Conservation (phyloP, 257 asterid species). For the Solanum medicagineum region DNA sequence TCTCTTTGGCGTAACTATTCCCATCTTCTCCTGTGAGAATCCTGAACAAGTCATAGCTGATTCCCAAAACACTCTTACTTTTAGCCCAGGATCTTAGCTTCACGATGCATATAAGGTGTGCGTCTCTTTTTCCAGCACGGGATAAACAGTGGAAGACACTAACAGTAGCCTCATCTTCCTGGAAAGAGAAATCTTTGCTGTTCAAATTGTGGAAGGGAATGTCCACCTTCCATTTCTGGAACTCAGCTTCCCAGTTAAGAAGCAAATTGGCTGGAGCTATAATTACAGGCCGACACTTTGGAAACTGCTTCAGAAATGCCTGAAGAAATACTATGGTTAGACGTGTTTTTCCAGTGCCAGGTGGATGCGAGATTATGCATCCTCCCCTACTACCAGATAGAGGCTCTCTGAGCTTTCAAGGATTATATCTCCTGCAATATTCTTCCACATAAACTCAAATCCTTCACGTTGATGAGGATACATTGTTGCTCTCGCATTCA, state of each 20-base stretch:
- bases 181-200: conserved; percentile 13
- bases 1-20: not conserved
- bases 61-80: conserved; percentile 41
- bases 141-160: not conserved
- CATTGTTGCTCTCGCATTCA: conserved; percentile 15
- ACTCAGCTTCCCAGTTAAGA: conserved; percentile 55
- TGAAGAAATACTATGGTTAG: conserved; percentile 54
- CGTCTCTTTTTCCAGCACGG: not conserved
- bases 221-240: conserved; percentile 37
- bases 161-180: conserved; percentile 12
- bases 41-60: conserved; percentile 44
- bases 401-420: conserved; percentile 22
- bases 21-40: conserved; percentile 23
- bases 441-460: conserved; percentile 54
- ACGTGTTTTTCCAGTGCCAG: conserved; percentile 75
- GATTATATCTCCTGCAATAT: conserved; percentile 45
- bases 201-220: conserved; percentile 54
- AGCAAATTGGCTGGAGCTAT: conserved; percentile 76
- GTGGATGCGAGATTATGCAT: conserved; percentile 79
- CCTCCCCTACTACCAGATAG: conserved; percentile 34
- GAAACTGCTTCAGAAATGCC: conserved; percentile 43
- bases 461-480: conserved; percentile 65
- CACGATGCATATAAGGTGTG: conserved; percentile 8
- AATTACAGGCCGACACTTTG: conserved; percentile 47
- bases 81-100: conserved; percentile 49